These are phyloP conservation scores for Teunomyces stri DNA, from an alignment of 805 yeast species.

Conservation along the genomic window DNA sequence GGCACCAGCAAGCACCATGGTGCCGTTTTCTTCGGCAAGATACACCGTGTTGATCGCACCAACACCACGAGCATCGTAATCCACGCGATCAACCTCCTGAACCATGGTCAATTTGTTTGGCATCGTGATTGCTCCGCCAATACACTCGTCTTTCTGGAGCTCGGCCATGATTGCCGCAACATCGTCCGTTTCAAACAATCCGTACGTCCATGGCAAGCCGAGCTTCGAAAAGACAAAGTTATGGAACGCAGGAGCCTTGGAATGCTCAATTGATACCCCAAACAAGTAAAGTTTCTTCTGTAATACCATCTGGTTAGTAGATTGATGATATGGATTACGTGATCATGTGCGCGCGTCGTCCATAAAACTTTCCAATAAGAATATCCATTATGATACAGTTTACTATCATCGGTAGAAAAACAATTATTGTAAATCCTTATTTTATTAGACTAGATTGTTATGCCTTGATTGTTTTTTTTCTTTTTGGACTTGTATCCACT, in stretches of 20 bases:
- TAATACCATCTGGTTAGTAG: too few relatives aligned
- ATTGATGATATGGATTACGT: too few relatives aligned
- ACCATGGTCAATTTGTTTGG: constrained; percentile 28
- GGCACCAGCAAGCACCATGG: constrained; percentile 22
- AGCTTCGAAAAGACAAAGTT: constrained; percentile 21
- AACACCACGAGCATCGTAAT: constrained; percentile 27
- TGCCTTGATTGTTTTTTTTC: too few relatives aligned
- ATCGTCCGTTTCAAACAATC: constrained; percentile 21
- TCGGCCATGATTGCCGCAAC: constrained; percentile 15
- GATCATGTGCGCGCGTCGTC: too few relatives aligned
- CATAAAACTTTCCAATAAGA: too few relatives aligned
- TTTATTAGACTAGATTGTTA: too few relatives aligned
- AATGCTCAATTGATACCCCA: constrained; percentile 22
- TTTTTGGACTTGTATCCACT: too few relatives aligned
- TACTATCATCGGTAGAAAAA: too few relatives aligned
- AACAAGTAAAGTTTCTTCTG: constrained; percentile 15
- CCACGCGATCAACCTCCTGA: constrained; percentile 24
- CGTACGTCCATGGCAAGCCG: constrained; percentile 24
- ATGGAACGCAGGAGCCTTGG: constrained; percentile 27
- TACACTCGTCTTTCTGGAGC: constrained; percentile 9
- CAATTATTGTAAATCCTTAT: too few relatives aligned
- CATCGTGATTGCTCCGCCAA: constrained; percentile 33
- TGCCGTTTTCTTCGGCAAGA: constrained; percentile 12
- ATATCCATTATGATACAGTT: too few relatives aligned
- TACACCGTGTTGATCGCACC: constrained; percentile 36